Conservation (phyloP, 306 rosid species). For the Quercus mongolica region DNA sequence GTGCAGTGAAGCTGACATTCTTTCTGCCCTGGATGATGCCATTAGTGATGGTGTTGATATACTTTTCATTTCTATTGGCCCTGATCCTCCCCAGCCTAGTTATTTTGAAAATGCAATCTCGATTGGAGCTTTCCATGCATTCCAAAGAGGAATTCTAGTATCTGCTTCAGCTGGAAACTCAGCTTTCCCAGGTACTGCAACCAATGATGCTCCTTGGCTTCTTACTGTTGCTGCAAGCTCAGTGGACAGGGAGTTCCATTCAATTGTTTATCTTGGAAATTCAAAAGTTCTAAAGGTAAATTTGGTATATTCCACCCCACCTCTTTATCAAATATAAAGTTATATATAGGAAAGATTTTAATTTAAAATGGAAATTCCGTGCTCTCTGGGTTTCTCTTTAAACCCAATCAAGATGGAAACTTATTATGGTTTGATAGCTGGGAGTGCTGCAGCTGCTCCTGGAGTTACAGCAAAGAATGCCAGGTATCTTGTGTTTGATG, state of each 20-base stretch:
- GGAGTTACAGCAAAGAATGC: constrained; percentile 51
- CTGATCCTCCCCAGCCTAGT: constrained; percentile 50
- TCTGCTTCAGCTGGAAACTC: constrained; percentile 80
- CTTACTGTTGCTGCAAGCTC: constrained; percentile 78
- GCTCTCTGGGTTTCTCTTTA: constrained; percentile 56
- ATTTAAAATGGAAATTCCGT: not conserved
- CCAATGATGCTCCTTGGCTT: constrained; percentile 78
- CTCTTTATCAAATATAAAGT: not conserved
- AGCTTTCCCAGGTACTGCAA: constrained; percentile 53
- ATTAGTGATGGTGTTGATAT: constrained; percentile 68
- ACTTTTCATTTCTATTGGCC: constrained; percentile 69
- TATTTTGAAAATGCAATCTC: constrained; percentile 44
- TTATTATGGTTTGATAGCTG: constrained; percentile 45
- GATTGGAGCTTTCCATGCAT: constrained; percentile 68
- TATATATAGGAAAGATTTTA: not conserved
- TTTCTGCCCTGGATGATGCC: constrained; percentile 65
- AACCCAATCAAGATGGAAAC: constrained; percentile 57
- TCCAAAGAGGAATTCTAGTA: constrained; percentile 56
- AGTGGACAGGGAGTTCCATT: constrained; percentile 51
- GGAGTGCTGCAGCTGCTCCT: constrained; percentile 52
- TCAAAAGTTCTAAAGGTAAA: constrained; percentile 57
- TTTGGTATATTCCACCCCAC: not conserved
- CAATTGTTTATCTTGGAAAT: constrained; percentile 57
- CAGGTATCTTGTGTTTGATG: constrained; percentile 39
- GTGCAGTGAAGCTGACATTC: constrained; percentile 59